These are phyloP conservation scores for Trametes polyzona DNA, from an alignment of 1,284 basidiomycete genomes.

Conservation along the genomic window DNA sequence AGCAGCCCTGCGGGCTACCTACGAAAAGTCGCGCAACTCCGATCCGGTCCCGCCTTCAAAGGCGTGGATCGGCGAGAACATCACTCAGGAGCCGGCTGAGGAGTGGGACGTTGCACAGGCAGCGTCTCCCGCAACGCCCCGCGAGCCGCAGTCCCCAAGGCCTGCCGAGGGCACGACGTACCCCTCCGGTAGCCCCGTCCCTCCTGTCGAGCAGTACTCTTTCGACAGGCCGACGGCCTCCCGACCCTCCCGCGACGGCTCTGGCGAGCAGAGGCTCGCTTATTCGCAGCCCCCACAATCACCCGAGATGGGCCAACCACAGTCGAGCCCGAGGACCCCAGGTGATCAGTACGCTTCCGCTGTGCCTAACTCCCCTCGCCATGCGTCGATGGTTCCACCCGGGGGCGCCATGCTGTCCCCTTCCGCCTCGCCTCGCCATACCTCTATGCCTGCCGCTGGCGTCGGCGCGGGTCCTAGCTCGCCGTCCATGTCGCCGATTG, in stretches of 20 bases:
- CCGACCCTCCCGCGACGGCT: conserved; percentile 20
- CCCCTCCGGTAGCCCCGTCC: conserved; percentile 16
- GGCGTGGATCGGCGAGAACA: conserved; percentile 33
- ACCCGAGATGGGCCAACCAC: conserved; percentile 35
- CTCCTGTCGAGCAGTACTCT: conserved; percentile 19
- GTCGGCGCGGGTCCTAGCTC: conserved; percentile 41
- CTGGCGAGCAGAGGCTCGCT: conserved; percentile 12
- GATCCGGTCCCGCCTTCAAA: conserved; percentile 14
- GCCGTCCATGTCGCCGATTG: conserved; percentile 39
- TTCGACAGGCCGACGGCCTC: conserved; percentile 18
- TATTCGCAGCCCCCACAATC: conserved; percentile 19
- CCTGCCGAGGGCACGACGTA: conserved; percentile 22
- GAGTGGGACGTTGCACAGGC: conserved; percentile 19
- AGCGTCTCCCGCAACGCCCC: conserved; percentile 14
- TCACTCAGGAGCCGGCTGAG: conserved; percentile 28
- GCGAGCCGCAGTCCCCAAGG: conserved; percentile 25
- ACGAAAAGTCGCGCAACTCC: conserved; percentile 20
- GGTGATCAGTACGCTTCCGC: conserved; percentile 26
- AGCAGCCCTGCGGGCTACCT: conserved; percentile 30
- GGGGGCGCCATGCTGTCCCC: conserved; percentile 32
- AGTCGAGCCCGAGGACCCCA: conserved; percentile 24
- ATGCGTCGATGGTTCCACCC: conserved; percentile 6
- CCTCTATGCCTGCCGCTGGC: conserved; percentile 45
- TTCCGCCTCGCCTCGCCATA: conserved; percentile 49
- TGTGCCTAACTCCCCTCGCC: conserved; percentile 9